Evolutionary conservation across 331 rosid genomes (phyloP).

Genomic region (Dryas integrifolia): DNA sequence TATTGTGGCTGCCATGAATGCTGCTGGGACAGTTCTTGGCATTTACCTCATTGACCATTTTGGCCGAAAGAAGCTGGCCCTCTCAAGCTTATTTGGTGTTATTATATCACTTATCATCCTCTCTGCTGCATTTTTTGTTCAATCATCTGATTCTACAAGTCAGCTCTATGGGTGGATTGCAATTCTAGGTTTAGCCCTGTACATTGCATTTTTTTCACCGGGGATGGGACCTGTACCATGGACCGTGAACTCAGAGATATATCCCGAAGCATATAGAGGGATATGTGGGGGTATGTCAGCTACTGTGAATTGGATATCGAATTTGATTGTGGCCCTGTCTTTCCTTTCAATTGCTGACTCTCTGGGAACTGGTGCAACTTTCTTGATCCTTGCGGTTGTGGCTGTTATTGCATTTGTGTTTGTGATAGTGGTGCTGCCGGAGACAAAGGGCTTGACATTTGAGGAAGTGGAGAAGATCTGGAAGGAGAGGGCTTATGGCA

Average conservation of each 20-base stretch:
- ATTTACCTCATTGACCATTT: slow-evolving; percentile 76
- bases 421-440: slow-evolving; percentile 47
- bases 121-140: slow-evolving; percentile 49
- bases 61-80: slow-evolving; percentile 68
- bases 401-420: slow-evolving; percentile 61
- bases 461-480: slow-evolving; percentile 81
- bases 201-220: slow-evolving; percentile 63
- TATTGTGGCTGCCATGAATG: slow-evolving; percentile 62
- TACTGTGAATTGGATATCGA: slow-evolving; percentile 86
- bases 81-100: slow-evolving; percentile 71
- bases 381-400: slow-evolving; percentile 64
- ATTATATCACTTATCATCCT: slow-evolving; percentile 57
- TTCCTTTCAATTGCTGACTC: slow-evolving; percentile 66
- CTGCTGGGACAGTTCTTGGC: slow-evolving; percentile 71
- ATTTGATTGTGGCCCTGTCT: slow-evolving; percentile 68
- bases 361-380: slow-evolving; percentile 66
- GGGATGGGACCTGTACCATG: slow-evolving; percentile 95
- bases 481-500: slow-evolving; percentile 73
- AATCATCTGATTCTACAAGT: slow-evolving; percentile 47
- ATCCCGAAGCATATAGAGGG: slow-evolving; percentile 79
- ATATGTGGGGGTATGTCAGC: slow-evolving; percentile 92
- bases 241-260: slow-evolving; percentile 82
- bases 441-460: slow-evolving; percentile 71
- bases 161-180: slow-evolving; percentile 61
- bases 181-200: slow-evolving; percentile 52